Conservation (phyloP, 345 rosid genomes). For the Melaleuca quinquenervia region DNA sequence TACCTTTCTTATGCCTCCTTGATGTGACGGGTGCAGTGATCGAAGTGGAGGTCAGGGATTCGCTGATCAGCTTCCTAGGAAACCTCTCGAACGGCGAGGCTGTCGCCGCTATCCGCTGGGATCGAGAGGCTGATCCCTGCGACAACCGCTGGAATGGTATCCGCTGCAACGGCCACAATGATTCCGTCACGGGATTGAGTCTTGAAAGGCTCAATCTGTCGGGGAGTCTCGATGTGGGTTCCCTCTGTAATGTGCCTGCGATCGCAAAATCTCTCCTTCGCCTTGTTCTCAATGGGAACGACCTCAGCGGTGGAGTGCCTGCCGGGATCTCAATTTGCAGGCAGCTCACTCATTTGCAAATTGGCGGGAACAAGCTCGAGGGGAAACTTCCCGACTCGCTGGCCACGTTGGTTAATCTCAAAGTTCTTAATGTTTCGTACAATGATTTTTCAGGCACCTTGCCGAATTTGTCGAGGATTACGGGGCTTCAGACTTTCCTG, state of each 20-base stretch:
- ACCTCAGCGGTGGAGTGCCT: slow-evolving; percentile 20
- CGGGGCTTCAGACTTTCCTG: slow-evolving; percentile 22
- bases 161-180: slow-evolving; percentile 9
- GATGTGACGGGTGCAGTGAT: neutral
- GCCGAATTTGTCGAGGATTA: slow-evolving; percentile 25
- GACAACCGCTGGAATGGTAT: slow-evolving; percentile 17
- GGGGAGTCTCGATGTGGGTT: slow-evolving; percentile 27
- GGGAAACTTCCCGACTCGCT: slow-evolving; percentile 34
- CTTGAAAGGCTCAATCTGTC: slow-evolving; percentile 20
- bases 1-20: neutral
- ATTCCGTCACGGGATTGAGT: slow-evolving; percentile 8
- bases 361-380: slow-evolving; percentile 22
- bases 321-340: slow-evolving; percentile 29
- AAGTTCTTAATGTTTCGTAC: slow-evolving; percentile 33
- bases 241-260: slow-evolving; percentile 22
- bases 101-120: slow-evolving; percentile 5
- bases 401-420: slow-evolving; percentile 21
- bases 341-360: slow-evolving; percentile 18
- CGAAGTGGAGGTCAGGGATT: neutral
- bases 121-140: slow-evolving; percentile 35
- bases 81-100: neutral
- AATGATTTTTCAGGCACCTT: slow-evolving; percentile 30
- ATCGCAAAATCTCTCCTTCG: slow-evolving; percentile 18
- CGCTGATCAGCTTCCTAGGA: slow-evolving; percentile 3
- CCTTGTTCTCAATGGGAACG: slow-evolving; percentile 20